Evolutionary conservation across 495 filamentous ascomycete species (phyloP).

Genomic region (Amorphotheca resinae): DNA sequence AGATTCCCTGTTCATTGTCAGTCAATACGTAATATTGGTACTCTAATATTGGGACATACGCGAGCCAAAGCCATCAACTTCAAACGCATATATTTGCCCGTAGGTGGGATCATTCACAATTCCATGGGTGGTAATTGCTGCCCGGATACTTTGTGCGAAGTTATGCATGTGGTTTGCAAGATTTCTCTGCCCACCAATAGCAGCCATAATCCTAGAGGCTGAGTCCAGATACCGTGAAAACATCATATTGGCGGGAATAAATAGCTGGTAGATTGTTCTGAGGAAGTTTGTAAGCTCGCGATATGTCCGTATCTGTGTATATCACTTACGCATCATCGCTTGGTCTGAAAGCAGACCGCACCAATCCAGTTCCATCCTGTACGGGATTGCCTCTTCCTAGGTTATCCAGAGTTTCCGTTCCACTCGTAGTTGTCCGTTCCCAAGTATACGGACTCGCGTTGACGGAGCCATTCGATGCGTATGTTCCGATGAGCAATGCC

Average conservation of each 20-base stretch:
- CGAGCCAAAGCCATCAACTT: constrained; percentile 45
- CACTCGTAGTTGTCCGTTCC: constrained; percentile 34
- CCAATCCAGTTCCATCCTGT: constrained; percentile 41
- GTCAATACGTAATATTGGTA: background rate
- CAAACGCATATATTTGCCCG: constrained; percentile 46
- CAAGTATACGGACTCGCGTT: constrained; percentile 43
- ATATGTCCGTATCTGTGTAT: constrained; percentile 1
- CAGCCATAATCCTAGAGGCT: constrained; percentile 35
- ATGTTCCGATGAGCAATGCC: constrained; percentile 43
- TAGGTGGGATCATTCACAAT: constrained; percentile 31
- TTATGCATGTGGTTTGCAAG: constrained; percentile 36
- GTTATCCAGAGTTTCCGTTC: constrained; percentile 50
- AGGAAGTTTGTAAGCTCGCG: background rate
- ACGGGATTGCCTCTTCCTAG: constrained; percentile 46
- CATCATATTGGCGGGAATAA: constrained; percentile 61
- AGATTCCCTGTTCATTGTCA: constrained; percentile 9
- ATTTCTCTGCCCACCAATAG: constrained; percentile 25
- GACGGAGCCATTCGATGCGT: constrained; percentile 39
- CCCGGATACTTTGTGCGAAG: constrained; percentile 32
- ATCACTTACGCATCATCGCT: constrained; percentile 41
- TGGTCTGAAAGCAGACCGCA: constrained; percentile 51
- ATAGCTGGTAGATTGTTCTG: constrained; percentile 37
- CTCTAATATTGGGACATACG: constrained; percentile 12
- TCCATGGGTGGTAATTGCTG: constrained; percentile 38
- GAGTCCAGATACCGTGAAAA: constrained; percentile 41